A percentile compares a stretch with the other conserved stretches of the same genome.
Conservation (phyloP, 176 grass and related monocot species). For the Oryza meridionalis region DNA sequence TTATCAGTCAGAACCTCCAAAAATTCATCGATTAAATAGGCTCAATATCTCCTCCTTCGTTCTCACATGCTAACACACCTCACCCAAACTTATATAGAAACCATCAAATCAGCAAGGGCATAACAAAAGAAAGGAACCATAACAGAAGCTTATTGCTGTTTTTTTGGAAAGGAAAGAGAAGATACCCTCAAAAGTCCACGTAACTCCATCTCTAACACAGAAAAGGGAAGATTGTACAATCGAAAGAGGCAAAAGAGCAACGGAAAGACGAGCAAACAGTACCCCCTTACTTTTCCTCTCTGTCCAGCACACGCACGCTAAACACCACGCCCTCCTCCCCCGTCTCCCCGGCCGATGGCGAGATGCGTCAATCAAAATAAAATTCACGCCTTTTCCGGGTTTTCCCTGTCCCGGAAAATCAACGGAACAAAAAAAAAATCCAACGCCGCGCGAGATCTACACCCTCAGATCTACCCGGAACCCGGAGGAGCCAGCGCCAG, state of each 20-base stretch:
- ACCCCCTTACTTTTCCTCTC: constrained; percentile 37
- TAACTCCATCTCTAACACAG: not conserved
- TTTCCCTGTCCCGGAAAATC: not conserved
- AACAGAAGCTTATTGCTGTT: not conserved
- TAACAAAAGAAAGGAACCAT: not conserved
- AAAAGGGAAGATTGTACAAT: not conserved
- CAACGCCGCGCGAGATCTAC: constrained; percentile 27
- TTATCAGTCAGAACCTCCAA: not conserved
- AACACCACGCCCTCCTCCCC: not conserved
- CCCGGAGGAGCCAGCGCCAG: not conserved
- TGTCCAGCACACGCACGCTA: not conserved
- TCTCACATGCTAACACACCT: not conserved
- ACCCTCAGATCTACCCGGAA: constrained; percentile 22
- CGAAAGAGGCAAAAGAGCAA: not conserved
- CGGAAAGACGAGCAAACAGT: not conserved
- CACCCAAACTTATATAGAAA: not conserved
- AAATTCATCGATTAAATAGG: not conserved
- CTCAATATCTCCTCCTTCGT: not conserved
- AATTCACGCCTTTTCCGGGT: not conserved
- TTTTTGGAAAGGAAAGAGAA: not conserved
- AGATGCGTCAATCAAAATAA: not conserved
- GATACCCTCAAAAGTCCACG: not conserved
- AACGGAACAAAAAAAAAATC: not conserved
- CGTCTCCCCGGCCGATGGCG: not conserved
- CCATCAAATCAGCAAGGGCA: not conserved